Conservation (phyloP, 1,284 basidiomycete genomes). For the Naganishia cerealis region DNA sequence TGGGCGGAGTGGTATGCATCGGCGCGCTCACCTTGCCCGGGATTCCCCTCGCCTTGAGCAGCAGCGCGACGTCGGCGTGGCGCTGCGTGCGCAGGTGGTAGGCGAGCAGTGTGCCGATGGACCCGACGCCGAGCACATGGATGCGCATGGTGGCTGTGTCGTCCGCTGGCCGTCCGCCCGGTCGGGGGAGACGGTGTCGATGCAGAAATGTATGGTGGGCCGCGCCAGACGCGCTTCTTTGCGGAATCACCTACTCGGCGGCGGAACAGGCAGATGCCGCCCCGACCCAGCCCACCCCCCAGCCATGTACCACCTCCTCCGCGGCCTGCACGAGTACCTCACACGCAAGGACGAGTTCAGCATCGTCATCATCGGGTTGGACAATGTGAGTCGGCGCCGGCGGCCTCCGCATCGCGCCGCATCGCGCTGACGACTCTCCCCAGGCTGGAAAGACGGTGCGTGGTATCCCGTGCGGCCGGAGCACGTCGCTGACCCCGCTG, state of each 20-base stretch:
- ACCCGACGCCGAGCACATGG: conserved; percentile 66
- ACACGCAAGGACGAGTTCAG: conserved; percentile 92
- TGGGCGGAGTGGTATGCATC: neutral
- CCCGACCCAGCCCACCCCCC: neutral
- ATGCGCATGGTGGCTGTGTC: conserved; percentile 46
- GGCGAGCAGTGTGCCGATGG: conserved; percentile 76
- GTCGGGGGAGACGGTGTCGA: too few relatives aligned
- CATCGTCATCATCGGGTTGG: conserved; percentile 79
- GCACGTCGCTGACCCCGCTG: neutral
- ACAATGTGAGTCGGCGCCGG: conserved; percentile 49
- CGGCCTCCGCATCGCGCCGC: neutral
- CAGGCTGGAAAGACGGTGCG: conserved; percentile 83
- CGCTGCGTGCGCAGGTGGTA: conserved; percentile 66
- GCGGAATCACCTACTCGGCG: neutral
- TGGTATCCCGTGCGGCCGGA: neutral
- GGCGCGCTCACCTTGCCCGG: neutral
- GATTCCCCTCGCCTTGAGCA: neutral
- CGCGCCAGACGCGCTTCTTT: neutral
- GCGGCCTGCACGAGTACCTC: conserved; percentile 81
- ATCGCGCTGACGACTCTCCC: conserved; percentile 39
- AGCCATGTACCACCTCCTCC: conserved; percentile 80
- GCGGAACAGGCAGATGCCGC: too few relatives aligned
- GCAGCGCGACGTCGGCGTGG: neutral
- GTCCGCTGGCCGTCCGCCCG: too few relatives aligned
- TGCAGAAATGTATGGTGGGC: too few relatives aligned